A percentile compares a stretch with the other conserved stretches of the same genome.
Evolutionary conservation across 257 asterid genomes (phyloP).

Genomic region (Solanum medicagineum): DNA sequence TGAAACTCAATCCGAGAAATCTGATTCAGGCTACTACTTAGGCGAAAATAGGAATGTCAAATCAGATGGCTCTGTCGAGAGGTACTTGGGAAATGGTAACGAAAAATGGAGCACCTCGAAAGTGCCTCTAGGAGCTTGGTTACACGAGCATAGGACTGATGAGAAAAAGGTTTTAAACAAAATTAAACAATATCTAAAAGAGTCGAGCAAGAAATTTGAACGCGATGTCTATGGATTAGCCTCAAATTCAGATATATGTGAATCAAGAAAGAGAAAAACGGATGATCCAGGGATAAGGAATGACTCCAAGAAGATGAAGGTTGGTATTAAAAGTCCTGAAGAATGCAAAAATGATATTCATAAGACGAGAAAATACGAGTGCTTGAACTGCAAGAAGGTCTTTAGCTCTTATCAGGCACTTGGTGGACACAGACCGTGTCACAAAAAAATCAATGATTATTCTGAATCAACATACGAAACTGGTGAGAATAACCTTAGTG

Average conservation of each 20-base stretch:
- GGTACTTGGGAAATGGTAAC: slow-evolving; percentile 13
- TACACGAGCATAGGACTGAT: slow-evolving; percentile 20
- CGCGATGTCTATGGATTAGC: slow-evolving; percentile 8
- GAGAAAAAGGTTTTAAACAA: slow-evolving; percentile 14
- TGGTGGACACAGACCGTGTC: slow-evolving; percentile 97
- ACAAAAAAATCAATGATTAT: slow-evolving; percentile 29
- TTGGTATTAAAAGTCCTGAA: slow-evolving; percentile 19
- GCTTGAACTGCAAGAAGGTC: slow-evolving; percentile 72
- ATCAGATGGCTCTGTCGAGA: slow-evolving; percentile 60
- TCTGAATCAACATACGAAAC: slow-evolving; percentile 40
- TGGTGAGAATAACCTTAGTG: slow-evolving; percentile 55
- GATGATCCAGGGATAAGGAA: slow-evolving; percentile 15
- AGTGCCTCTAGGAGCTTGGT: slow-evolving; percentile 7
- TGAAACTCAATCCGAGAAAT: slow-evolving; percentile 34
- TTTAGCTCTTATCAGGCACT: slow-evolving; percentile 88
- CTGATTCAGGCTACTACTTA: slow-evolving; percentile 88
- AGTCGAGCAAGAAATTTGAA: slow-evolving; percentile 11
- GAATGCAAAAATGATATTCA: background rate
- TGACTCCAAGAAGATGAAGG: slow-evolving; percentile 17
- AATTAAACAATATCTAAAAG: slow-evolving; percentile 22
- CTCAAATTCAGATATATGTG: slow-evolving; percentile 12
- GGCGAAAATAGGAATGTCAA: slow-evolving; percentile 56
- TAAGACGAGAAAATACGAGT: slow-evolving; percentile 65
- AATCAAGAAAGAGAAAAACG: slow-evolving; percentile 23
- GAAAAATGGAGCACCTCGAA: slow-evolving; percentile 11